A percentile compares a stretch with the other conserved stretches of the same genome.
These are phyloP conservation scores for Tirmania nivea DNA, from an alignment of 495 filamentous ascomycete genomes.

Conservation along the genomic window DNA sequence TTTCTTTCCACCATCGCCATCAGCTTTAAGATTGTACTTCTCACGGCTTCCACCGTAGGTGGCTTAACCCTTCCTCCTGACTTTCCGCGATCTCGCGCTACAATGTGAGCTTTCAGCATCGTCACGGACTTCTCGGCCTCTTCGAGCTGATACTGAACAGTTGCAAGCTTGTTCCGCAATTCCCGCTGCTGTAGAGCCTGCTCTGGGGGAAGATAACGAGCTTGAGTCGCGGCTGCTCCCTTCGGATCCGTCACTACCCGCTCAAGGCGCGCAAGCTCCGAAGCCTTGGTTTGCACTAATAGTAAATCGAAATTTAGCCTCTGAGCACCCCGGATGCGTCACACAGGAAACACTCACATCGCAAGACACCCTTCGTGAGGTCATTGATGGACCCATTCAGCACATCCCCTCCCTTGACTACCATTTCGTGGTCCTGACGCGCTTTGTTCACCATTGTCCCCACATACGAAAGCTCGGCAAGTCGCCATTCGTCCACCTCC, in stretches of 20 bases:
- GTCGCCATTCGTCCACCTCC: conserved; percentile 39
- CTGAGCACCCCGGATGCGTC: too few species aligned
- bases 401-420: conserved; percentile 37
- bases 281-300: conserved; percentile 44
- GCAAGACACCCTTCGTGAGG: conserved; percentile 17
- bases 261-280: conserved; percentile 34
- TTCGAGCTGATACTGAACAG: conserved; percentile 47
- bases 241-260: conserved; percentile 39
- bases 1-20: conserved; percentile 75
- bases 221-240: conserved; percentile 38
- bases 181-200: conserved; percentile 64
- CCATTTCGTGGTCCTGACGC: conserved; percentile 33
- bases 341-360: conserved; percentile 3
- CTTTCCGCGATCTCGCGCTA: conserved; percentile 29
- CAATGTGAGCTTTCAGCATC: conserved; percentile 58
- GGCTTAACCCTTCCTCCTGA: conserved; percentile 22
- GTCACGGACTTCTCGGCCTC: conserved; percentile 65
- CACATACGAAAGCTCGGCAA: conserved; percentile 49
- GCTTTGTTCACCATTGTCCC: conserved; percentile 32
- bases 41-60: conserved; percentile 79
- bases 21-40: conserved; percentile 77
- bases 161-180: conserved; percentile 44
- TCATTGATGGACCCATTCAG: conserved; percentile 37
- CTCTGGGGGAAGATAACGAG: conserved; percentile 59
- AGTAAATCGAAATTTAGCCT: conserved; percentile 31